phyloP scores from a whole-genome alignment of 78 protist genomes.

The Kipferlia bialata region DNA sequence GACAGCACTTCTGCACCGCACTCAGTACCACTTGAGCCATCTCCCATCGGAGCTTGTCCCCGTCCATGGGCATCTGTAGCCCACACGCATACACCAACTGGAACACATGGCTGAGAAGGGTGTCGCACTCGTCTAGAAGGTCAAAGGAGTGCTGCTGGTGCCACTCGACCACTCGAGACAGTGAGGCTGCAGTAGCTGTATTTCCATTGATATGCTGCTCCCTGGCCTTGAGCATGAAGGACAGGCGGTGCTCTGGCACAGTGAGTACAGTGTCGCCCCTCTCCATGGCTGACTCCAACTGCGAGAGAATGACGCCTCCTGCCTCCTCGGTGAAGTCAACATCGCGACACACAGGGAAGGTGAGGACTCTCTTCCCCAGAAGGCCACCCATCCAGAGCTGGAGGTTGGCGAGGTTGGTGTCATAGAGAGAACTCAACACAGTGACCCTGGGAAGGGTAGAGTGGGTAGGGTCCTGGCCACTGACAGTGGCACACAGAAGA shows the following conservation, averaged over 20 bases:
- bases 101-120: neutral
- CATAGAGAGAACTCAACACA: constrained; percentile 1
- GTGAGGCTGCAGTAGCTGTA: too few species aligned
- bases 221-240: constrained; percentile 20
- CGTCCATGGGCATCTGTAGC: neutral
- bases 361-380: neutral
- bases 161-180: too few species aligned
- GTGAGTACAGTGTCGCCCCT: neutral
- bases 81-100: constrained; percentile 15
- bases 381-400: constrained; percentile 13
- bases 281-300: neutral
- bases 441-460: neutral
- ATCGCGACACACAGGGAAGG: constrained; percentile 12
- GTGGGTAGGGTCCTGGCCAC: too few species aligned
- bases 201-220: too few species aligned
- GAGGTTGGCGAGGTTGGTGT: neutral
- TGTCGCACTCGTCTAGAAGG: constrained; percentile 16
- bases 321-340: neutral
- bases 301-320: neutral
- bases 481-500: too few species aligned
- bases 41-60: neutral
- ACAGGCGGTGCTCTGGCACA: constrained; percentile 17
- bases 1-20: neutral
- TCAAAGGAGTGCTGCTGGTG: neutral
- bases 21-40: neutral